A percentile compares a stretch with the other conserved stretches of the same genome.
Evolutionary conservation across 192 early-diverging fungal genomes (phyloP).

Genomic region (Podila horticola): DNA sequence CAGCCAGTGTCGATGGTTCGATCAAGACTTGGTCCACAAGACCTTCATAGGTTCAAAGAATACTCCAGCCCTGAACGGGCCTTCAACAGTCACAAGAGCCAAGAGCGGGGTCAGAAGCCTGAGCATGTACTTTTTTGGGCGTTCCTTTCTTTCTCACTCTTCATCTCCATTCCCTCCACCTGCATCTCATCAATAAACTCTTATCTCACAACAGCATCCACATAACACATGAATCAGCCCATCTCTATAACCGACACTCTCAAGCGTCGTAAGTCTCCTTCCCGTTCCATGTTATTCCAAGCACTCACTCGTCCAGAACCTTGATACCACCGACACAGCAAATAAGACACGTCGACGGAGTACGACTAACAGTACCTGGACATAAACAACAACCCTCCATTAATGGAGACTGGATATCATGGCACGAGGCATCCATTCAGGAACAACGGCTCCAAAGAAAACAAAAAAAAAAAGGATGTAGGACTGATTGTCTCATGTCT

Average conservation of each 20-base stretch:
- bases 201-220: background rate
- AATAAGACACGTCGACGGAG: too few species aligned
- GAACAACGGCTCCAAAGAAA: too few species aligned
- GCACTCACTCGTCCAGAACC: background rate
- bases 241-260: constrained; percentile 52
- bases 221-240: constrained; percentile 37
- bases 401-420: too few species aligned
- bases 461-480: too few species aligned
- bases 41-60: background rate
- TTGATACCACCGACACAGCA: background rate
- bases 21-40: constrained; percentile 67
- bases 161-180: background rate
- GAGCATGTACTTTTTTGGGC: background rate
- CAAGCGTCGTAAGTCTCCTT: constrained; percentile 48
- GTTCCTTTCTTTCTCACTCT: background rate
- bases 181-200: background rate
- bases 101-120: background rate
- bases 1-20: constrained; percentile 73
- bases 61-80: background rate
- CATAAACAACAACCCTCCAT: too few species aligned
- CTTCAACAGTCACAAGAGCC: background rate
- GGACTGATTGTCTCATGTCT: background rate
- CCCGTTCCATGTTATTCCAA: background rate
- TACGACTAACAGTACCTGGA: too few species aligned
- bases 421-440: too few species aligned